Evolutionary conservation across 1,284 basidiomycete genomes (phyloP).

Genomic region (Cutaneotrichosporon sp.): DNA sequence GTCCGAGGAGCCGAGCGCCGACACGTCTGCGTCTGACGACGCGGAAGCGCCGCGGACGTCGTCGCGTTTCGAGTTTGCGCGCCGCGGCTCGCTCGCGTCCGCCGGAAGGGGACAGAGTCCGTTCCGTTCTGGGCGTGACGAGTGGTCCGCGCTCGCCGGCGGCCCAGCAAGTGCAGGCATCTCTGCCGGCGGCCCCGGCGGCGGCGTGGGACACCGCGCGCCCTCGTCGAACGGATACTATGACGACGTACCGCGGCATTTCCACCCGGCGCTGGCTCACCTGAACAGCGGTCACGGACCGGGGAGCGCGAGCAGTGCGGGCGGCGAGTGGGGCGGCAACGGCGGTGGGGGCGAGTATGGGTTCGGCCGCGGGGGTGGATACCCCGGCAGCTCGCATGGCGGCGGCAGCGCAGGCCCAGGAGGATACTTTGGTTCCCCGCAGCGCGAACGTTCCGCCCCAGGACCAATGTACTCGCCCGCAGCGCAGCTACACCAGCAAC

Average conservation of each 20-base stretch:
- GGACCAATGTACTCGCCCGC: constrained; percentile 5
- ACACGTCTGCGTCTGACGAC: not conserved
- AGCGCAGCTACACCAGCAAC: not conserved
- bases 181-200: not conserved
- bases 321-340: not conserved
- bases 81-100: constrained; percentile 7
- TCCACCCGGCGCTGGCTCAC: constrained; percentile 20
- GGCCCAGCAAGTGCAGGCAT: too few relatives aligned
- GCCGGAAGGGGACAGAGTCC: constrained; percentile 14
- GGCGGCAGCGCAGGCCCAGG: not conserved
- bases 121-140: constrained; percentile 15
- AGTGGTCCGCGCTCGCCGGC: constrained; percentile 9
- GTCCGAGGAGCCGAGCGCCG: constrained; percentile 4
- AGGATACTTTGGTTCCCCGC: constrained; percentile 7
- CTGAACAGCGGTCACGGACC: too few relatives aligned
- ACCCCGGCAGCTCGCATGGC: not conserved
- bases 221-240: constrained; percentile 15
- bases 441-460: not conserved
- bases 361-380: not conserved
- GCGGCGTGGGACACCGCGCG: constrained; percentile 2
- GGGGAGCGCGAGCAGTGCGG: constrained; percentile 1
- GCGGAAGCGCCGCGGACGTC: constrained; percentile 14
- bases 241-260: constrained; percentile 12
- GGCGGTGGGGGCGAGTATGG: not conserved
- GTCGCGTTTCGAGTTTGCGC: constrained; percentile 22